Evolutionary conservation across 2,329 filamentous ascomycete genomes (phyloP), one percentile per base, ranked within the genome.

Genomic region (Magnaporthiopsis incrustans): DNA sequence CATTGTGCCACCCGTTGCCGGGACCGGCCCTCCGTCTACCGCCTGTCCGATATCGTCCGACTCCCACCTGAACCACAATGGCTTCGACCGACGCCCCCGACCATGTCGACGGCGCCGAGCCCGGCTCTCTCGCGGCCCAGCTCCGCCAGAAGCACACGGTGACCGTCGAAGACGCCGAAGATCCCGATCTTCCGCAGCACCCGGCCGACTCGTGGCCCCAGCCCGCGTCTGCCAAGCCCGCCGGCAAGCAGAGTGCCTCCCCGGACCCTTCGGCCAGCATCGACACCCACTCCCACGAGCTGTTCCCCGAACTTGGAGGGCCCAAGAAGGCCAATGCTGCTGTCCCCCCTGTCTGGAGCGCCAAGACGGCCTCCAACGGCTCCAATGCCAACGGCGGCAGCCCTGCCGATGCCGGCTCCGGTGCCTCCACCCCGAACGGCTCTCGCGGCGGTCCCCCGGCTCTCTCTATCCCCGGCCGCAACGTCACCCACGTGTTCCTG

Each of bases 261-360:
- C 75, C 81, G 44, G 73, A 72, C 59, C 68, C 74, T 58, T 67
- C 76, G 38, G 76, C 78, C 58, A 70, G 81, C 63, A 79, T 97
- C 67, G 91, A 98, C 76, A 93, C 91, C 26, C 85, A 91, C 72
- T 96, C 91, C 25, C 90, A 96, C 73, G 93, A 98, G 77, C 81
- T 91, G 66, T 99, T 99, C 82, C 95, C 95, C n/a, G 88, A 93
- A 70, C 85, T 99, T 60, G 94, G 93, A 67, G 84, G 79, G 27
- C 76, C 82, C 65, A 87, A 86, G 76, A 93, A 92, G 77, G 80
- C 86, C 25, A 76, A 83, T 67, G 82, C 86, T 65, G 84, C 85
- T 69, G 82, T 86, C 65, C 82, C 88, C 60, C 86, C 89, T 59
- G 87, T 90, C 69, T 97, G 94, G 92, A 89, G 89, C 67, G 85